Evolutionary conservation across 352 stramenopile genomes (phyloP).

Genomic region (Heterotrichella gracilis): DNA sequence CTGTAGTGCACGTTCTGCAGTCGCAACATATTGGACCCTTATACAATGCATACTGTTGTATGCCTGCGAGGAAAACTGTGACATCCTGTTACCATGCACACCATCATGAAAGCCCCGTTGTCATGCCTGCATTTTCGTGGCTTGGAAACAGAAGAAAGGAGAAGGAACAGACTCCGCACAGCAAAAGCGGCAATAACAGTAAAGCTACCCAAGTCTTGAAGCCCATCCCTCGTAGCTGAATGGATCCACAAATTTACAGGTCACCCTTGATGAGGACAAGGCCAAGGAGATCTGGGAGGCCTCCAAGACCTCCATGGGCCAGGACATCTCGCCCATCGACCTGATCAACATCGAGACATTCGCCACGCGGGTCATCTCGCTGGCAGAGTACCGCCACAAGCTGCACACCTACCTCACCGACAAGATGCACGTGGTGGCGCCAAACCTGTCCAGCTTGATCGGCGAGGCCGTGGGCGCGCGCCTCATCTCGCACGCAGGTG

Average conservation of each 20-base stretch:
- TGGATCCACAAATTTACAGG: conserved; percentile 25
- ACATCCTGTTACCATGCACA: no score
- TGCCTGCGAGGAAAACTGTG: no score
- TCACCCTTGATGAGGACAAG: conserved; percentile 82
- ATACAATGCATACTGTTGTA: no score
- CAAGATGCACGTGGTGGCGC: conserved; percentile 89
- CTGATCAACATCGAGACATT: conserved; percentile 98
- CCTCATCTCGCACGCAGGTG: conserved; percentile 95
- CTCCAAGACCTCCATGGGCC: conserved; percentile 80
- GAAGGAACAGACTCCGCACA: no score
- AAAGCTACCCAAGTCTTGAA: no score
- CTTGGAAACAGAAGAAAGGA: no score
- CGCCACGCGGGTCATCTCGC: conserved; percentile 76
- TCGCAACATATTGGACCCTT: no score
- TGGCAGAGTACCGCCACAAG: conserved; percentile 83
- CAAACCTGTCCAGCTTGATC: conserved; percentile 88
- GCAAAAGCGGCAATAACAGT: no score
- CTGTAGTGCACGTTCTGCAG: no score
- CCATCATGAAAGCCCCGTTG: no score
- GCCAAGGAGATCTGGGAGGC: conserved; percentile 66
- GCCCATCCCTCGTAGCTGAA: conserved; percentile 15
- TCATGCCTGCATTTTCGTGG: no score
- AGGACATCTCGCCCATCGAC: conserved; percentile 93
- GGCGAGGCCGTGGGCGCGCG: conserved; percentile 86
- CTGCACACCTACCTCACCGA: conserved; percentile 61